phyloP scores from a whole-genome alignment of 345 rosid genomes.

The Hibiscus tridactylites region DNA sequence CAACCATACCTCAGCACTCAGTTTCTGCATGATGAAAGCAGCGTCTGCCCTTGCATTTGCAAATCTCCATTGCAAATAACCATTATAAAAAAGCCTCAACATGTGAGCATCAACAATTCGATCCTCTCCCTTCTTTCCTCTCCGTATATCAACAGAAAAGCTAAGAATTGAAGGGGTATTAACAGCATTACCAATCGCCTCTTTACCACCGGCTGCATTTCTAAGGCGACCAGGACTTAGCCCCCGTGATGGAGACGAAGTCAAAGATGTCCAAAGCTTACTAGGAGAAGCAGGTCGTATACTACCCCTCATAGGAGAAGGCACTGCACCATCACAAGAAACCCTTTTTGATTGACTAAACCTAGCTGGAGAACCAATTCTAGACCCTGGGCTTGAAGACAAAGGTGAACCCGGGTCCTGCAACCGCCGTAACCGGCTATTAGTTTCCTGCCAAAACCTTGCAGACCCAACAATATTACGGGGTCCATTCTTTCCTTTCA shows the following conservation, averaged over 20 bases:
- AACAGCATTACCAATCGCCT: slow-evolving; percentile 32
- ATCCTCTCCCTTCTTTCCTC: slow-evolving; percentile 79
- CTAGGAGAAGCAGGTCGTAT: slow-evolving; percentile 70
- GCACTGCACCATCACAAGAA: slow-evolving; percentile 41
- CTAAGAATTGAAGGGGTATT: slow-evolving; percentile 72
- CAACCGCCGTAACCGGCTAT: slow-evolving; percentile 73
- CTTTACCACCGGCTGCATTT: slow-evolving; percentile 27
- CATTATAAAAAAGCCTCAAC: slow-evolving; percentile 80
- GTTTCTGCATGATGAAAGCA: slow-evolving; percentile 54
- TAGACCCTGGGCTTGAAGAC: slow-evolving; percentile 49
- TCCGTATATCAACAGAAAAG: slow-evolving; percentile 74
- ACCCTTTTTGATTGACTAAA: slow-evolving; percentile 60
- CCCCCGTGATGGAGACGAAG: slow-evolving; percentile 54
- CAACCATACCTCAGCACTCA: slow-evolving; percentile 65
- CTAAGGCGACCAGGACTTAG: slow-evolving; percentile 73
- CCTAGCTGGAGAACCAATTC: slow-evolving; percentile 48
- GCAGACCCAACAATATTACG: slow-evolving; percentile 50
- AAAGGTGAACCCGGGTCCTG: slow-evolving; percentile 80
- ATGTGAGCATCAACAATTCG: slow-evolving; percentile 67
- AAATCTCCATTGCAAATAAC: slow-evolving; percentile 79
- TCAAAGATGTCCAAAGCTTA: slow-evolving; percentile 59
- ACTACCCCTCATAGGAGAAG: slow-evolving; percentile 53
- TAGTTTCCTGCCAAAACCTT: slow-evolving; percentile 94
- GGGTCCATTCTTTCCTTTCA: slow-evolving; percentile 35
- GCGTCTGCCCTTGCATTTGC: slow-evolving; percentile 76